Evolutionary conservation across 495 filamentous ascomycete genomes (phyloP), one percentile per base, ranked within the genome.

Genomic region (Xylaria grammica): DNA sequence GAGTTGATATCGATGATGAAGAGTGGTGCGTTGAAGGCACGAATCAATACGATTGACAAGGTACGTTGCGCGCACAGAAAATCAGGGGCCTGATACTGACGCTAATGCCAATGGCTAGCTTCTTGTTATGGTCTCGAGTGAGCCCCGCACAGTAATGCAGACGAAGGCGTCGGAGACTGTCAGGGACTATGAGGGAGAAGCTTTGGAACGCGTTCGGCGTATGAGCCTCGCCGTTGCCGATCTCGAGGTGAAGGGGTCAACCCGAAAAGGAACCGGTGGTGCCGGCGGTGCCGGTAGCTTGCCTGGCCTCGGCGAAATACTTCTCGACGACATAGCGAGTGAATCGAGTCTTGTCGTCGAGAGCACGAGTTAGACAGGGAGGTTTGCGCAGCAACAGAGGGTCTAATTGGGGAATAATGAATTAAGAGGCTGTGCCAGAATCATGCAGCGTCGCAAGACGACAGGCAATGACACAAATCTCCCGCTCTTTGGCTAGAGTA

Each of bases 1-100:
- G 93, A 97, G 75, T 81, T 97, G 22, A 83, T 89, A 30, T 69
- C 69, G 1, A 90, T 99, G 82, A 97, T 99, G 69, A 81, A 87
- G 63, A 75, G 77, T 2, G 88, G 87, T 9, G 81, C 82, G 1
- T 77, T 99, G n/a, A 79, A 93, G 52, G 91, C 91, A 0, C 85
- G 93, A 42, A 90, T 99, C 56, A 91, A 99, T 69, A 85, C 91
- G 0, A 89, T 94, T 60, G 90, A 94, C 67, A 81, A 84, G 65
- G 86, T 94, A 73, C 58, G 79, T 68, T 42, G 20, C 27, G 19
- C n/a, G 3, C 20, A 29, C 4, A 29, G 19, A 7, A 24, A 38
- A n/a, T n/a, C n/a, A n/a, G n/a, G n/a, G n/a, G n/a, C 10, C 1
- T 27, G 3, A 48, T 7, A 34, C 5, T 22, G 1, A 42, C 13